These are phyloP conservation scores for Tothia fuscella DNA, from an alignment of 2,329 filamentous ascomycete genomes.

Conservation along the genomic window DNA sequence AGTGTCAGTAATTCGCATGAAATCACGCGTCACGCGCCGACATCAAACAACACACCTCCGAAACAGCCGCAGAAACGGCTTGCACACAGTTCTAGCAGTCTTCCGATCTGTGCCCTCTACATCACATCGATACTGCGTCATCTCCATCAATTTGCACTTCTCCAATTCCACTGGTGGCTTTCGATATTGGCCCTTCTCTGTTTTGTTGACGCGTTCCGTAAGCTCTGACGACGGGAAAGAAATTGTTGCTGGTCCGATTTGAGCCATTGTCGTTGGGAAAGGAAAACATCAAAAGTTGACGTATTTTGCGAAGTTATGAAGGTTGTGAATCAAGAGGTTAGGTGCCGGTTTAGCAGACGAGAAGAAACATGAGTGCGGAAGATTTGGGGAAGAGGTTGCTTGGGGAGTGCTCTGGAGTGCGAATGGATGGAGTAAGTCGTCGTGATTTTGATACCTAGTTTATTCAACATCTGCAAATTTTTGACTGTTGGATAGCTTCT, in stretches of 20 bases:
- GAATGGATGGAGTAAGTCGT: constrained; percentile 31
- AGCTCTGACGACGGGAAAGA: constrained; percentile 42
- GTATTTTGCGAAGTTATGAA: background rate
- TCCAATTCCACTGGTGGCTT: constrained; percentile 42
- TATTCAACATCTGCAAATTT: background rate
- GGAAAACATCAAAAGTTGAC: background rate
- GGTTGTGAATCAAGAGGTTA: background rate
- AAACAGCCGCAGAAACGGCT: constrained; percentile 47
- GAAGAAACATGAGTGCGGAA: constrained; percentile 25
- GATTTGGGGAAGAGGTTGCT: constrained; percentile 43
- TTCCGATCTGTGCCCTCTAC: constrained; percentile 31
- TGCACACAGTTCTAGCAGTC: constrained; percentile 34
- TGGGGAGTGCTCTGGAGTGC: constrained; percentile 21
- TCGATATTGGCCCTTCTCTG: constrained; percentile 38
- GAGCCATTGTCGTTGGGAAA: background rate
- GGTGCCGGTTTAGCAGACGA: background rate
- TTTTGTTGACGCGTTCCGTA: constrained; percentile 37
- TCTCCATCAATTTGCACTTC: constrained; percentile 45
- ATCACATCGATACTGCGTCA: constrained; percentile 52
- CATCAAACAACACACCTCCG: constrained; percentile 35
- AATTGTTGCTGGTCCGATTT: constrained; percentile 42
- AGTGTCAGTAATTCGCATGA: constrained; percentile 13
- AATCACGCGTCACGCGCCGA: constrained; percentile 10
- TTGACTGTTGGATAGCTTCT: background rate
- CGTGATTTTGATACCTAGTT: background rate